Base-by-base conservation (phyloP, 768 basidiomycete species). In the Nidularia pulvinata region DNA sequence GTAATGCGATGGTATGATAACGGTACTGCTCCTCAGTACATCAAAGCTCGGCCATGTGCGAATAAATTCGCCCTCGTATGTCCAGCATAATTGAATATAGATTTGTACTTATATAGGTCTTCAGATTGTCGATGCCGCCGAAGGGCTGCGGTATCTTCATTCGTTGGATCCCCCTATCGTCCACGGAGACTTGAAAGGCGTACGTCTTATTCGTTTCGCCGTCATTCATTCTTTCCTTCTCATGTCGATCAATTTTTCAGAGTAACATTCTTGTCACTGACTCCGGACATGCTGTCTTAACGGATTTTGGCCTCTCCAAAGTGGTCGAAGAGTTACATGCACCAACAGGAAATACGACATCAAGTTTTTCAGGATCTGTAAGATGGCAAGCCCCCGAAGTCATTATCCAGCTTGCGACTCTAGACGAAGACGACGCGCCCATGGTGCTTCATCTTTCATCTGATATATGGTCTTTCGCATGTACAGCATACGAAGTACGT, bases 211-310 rank as follows among this genome's bases (percentile, higher is more conserved):
- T 25, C 25, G 25, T 2, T 25, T 25, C 25, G 1, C 4, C 25
- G 25, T 25, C 25, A 25, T 25, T 25, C 25, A 25, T 25, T 25
- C 25, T 25, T 25, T 2, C 25, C 25, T 25, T 25, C 25, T 25
- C 25, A 25, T 25, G 25, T 1, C 4, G 2, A 25, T 25, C 25
- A 25, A 1, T 2, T 25, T 25, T 42, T 16, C 36, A 80, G 79
- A 72, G 69, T 22, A 80, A 80, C 50, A 73, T 80, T 48, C 65
- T 80, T 11, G 70, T 80, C 34, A 76, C 76, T 5, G 66, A 64
- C 9, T 65, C 70, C 16, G 73, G 74, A 10, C 67, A 55, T 6
- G 79, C 76, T 33, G 74, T 69, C 34, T 58, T 80, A 1, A 70
- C 74, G 22, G 78, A 80, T 57, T 79, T 80, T 51, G 79, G 79